Evolutionary conservation across 495 filamentous ascomycete genomes (phyloP), one percentile per base, ranked within the genome.

Genomic region (Xanthoparmelia taractica): DNA sequence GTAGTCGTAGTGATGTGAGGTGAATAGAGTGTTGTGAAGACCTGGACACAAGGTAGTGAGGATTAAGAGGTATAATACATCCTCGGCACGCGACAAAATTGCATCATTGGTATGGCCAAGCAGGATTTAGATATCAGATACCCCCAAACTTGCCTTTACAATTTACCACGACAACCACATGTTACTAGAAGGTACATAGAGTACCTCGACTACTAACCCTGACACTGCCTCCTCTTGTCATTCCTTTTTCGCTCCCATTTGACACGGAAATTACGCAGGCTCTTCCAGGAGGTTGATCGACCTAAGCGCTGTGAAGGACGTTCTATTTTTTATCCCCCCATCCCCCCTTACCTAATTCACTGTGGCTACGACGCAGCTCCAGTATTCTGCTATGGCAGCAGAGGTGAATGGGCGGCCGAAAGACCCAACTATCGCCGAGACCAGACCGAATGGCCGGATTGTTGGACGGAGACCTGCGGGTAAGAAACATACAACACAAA

Each of bases 381-480:
- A 66, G 20, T 36, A 47, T n/a, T 57, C 59, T 63, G 50, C 50
- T 38, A 71, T 71, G 69, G 69, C 59, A 23, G 57, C 59, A 62
- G 56, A 66, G 45, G 38, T 48, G 43, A 71, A 69, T 62, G 69
- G 69, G 31, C 54, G 67, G 31, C 67, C 67, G 29, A 45, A 67
- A 43, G 67, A 66, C 7, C 40, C 69, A 29, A 34, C 36, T 6
- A 65, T 50, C n/a, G 29, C 40, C 25, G 62, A 68, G 37, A 55
- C 64, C 11, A 58, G 56, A 47, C 50, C 65, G 23, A 71, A 71
- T 58, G 67, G 69, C 29, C 57, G 66, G 25, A 52, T 66, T 48
- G 31, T 60, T 47, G 55, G 45, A 18, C 58, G 50, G 40, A 41
- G 38, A 52, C 18, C 36, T 11, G 48, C 58, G 13, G n/a, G 33